Conservation (phyloP, 306 rosid species). For the Canavalia ensiformis region DNA sequence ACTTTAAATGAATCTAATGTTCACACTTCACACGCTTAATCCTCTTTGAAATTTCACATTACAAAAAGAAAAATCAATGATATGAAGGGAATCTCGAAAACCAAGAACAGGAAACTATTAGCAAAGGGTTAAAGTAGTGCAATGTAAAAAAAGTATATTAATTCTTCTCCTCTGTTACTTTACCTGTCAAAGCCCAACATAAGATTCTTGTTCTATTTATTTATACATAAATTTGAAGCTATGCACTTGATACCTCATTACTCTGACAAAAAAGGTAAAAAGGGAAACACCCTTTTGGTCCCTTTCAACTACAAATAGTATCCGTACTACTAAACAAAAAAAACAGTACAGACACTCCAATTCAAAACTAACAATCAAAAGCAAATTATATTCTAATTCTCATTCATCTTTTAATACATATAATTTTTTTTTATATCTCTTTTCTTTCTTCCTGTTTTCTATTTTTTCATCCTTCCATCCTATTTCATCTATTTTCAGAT, state of each 20-base stretch:
- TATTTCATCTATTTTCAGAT: too few species aligned
- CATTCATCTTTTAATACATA: too few species aligned
- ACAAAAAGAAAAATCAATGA: neutral
- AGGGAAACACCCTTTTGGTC: neutral
- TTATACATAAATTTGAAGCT: neutral
- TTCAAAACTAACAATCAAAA: neutral
- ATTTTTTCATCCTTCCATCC: too few species aligned
- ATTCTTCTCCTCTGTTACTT: neutral
- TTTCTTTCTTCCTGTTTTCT: too few species aligned
- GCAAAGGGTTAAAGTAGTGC: too few species aligned
- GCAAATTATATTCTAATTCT: too few species aligned
- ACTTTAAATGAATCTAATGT: neutral
- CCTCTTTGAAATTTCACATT: neutral
- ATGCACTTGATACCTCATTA: neutral
- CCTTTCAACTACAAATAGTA: slow-evolving; percentile 11
- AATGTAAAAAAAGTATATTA: too few species aligned
- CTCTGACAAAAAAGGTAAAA: neutral
- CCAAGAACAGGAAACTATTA: too few species aligned
- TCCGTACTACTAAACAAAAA: slow-evolving; percentile 38
- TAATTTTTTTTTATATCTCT: too few species aligned
- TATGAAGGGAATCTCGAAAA: neutral
- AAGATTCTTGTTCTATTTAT: slow-evolving; percentile 8
- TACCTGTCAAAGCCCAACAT: neutral
- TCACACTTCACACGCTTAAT: neutral
- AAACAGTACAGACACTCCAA: slow-evolving; percentile 18